phyloP scores from a whole-genome alignment of 192 early-diverging fungal species.

The Kickxella alabastrina region DNA sequence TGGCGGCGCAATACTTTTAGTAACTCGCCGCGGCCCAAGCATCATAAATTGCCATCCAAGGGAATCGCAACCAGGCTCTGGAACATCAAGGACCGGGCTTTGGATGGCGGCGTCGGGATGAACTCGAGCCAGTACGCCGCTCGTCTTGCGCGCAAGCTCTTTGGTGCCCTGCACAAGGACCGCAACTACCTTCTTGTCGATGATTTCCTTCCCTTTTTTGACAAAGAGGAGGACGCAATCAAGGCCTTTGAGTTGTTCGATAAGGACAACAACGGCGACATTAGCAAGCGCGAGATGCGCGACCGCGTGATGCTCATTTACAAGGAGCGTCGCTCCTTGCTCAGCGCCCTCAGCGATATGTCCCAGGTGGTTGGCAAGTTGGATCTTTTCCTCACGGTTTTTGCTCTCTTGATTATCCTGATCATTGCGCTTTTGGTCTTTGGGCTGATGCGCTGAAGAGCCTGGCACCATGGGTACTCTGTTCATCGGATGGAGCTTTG shows the following conservation, averaged over 20 bases:
- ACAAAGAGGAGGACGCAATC: slow-evolving; percentile 63
- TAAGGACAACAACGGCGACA: slow-evolving; percentile 82
- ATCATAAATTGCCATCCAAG: slow-evolving; percentile 21
- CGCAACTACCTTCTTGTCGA: slow-evolving; percentile 63
- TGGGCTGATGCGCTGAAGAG: slow-evolving; percentile 60
- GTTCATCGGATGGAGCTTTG: slow-evolving; percentile 76
- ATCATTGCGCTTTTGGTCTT: slow-evolving; percentile 59
- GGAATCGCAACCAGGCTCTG: slow-evolving; percentile 35
- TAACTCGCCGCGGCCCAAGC: slow-evolving; percentile 12
- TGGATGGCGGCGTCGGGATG: slow-evolving; percentile 56
- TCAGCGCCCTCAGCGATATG: slow-evolving; percentile 72
- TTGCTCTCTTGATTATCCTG: slow-evolving; percentile 55
- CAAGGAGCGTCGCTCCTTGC: slow-evolving; percentile 72
- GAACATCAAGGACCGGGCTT: slow-evolving; percentile 48
- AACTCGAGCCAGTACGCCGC: slow-evolving; percentile 59
- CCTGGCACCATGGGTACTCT: slow-evolving; percentile 66
- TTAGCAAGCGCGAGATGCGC: slow-evolving; percentile 78
- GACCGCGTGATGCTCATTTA: slow-evolving; percentile 75
- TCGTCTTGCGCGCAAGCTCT: slow-evolving; percentile 58
- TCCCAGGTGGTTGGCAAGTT: slow-evolving; percentile 82
- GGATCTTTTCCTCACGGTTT: slow-evolving; percentile 61
- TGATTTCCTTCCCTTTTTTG: slow-evolving; percentile 75
- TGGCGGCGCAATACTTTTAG: slow-evolving; percentile 29
- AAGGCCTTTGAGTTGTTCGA: slow-evolving; percentile 86
- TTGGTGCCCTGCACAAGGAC: slow-evolving; percentile 53